Percentiles rank a stretch among this genome's conserved stretches.
Conservation (phyloP, 169 alveolate species). For the Eimeria maxima region DNA sequence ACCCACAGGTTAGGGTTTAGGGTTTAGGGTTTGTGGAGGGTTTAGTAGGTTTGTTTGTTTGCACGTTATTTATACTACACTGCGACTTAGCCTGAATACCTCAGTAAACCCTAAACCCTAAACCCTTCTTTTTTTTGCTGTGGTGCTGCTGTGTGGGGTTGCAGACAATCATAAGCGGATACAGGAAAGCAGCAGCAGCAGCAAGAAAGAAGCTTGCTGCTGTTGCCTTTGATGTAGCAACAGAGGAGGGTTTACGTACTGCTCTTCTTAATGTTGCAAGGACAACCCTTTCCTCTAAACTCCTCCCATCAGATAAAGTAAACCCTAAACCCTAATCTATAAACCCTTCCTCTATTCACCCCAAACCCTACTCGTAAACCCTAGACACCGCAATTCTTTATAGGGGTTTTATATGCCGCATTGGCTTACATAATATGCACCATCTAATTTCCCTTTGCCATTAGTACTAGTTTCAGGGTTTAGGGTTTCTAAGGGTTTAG, state of each 20-base stretch:
- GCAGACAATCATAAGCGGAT: conserved; percentile 89
- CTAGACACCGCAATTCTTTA: neutral
- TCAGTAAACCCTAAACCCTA: conserved; percentile 32
- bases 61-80: too few species aligned
- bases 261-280: conserved; percentile 97
- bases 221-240: conserved; percentile 88
- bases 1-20: conserved; percentile 94
- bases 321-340: conserved; percentile 36
- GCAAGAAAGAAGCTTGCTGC: conserved; percentile 89
- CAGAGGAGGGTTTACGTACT: conserved; percentile 80
- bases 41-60: neutral
- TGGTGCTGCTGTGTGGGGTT: neutral
- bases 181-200: conserved; percentile 92
- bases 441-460: too few species aligned
- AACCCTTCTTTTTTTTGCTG: neutral
- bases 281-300: conserved; percentile 99
- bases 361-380: neutral
- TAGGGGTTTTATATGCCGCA: too few species aligned
- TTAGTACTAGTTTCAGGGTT: too few species aligned
- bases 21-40: conserved; percentile 40
- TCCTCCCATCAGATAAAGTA: conserved; percentile 96
- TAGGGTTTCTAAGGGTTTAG: too few species aligned
- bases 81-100: too few species aligned
- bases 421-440: too few species aligned
- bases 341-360: conserved; percentile 43